Percentiles rank a stretch among this genome's conserved stretches.
Conservation (phyloP, 305 asterid species). For the Solanum chacoense region DNA sequence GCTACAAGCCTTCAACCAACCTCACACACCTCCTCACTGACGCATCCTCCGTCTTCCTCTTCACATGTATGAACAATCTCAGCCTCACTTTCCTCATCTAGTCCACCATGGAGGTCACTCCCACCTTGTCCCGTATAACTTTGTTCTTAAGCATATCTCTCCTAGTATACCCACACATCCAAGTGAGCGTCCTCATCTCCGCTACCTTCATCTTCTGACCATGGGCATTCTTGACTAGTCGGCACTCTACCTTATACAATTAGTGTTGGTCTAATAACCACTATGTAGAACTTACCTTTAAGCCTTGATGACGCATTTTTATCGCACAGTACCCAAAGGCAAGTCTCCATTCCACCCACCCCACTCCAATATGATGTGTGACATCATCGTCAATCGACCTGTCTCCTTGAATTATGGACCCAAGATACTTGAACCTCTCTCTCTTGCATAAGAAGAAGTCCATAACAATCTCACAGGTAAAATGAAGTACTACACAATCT, state of each 20-base stretch:
- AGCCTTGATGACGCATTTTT: background rate
- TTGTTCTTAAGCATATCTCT: background rate
- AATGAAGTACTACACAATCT: background rate
- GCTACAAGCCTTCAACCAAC: background rate
- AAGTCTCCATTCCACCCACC: background rate
- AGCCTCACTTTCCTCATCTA: background rate
- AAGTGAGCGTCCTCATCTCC: background rate
- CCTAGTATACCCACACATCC: background rate
- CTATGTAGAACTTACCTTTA: background rate
- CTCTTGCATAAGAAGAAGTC: background rate
- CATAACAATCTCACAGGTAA: background rate
- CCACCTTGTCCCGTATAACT: background rate
- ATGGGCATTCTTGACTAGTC: background rate
- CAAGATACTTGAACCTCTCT: background rate
- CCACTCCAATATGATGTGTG: background rate
- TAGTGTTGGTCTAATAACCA: background rate
- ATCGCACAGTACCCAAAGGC: background rate
- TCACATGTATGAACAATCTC: background rate
- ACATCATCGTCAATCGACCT: background rate
- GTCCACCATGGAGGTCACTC: background rate
- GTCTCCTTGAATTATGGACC: background rate
- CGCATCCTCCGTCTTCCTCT: background rate
- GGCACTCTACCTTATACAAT: background rate
- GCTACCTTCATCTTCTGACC: background rate
- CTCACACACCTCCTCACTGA: background rate